These are phyloP conservation scores for Cryptosporidium bovis DNA, from an alignment of 169 alveolate genomes.

Conservation along the genomic window DNA sequence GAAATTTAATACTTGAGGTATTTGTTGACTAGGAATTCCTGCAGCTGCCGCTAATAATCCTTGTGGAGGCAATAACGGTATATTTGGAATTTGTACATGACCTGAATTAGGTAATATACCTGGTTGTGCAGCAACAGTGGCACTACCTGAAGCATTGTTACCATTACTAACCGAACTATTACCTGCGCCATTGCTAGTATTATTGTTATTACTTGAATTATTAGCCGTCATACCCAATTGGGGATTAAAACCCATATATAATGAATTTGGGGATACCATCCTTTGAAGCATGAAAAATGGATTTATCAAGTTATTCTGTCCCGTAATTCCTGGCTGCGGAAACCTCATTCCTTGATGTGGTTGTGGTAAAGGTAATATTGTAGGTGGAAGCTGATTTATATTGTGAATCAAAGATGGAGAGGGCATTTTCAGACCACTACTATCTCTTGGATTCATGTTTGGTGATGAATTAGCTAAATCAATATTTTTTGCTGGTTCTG, in stretches of 20 bases:
- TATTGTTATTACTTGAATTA: no score
- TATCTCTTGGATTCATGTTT: background rate
- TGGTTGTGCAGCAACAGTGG: conserved; percentile 26
- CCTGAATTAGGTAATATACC: conserved; percentile 18
- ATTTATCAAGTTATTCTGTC: conserved; percentile 33
- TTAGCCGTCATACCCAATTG: background rate
- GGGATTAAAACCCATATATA: conserved; percentile 66
- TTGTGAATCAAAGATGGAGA: background rate
- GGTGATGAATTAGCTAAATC: background rate
- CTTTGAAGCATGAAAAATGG: conserved; percentile 69
- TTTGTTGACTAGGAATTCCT: conserved; percentile 8
- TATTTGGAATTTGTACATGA: conserved; percentile 8
- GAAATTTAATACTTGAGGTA: conserved; percentile 11
- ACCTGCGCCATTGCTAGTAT: no score
- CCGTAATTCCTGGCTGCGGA: conserved; percentile 26
- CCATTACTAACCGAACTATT: no score
- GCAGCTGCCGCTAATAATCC: conserved; percentile 3
- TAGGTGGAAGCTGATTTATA: background rate
- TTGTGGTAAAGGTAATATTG: conserved; percentile 11
- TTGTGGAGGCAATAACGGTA: conserved; percentile 14
- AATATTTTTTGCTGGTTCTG: background rate
- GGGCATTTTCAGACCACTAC: background rate
- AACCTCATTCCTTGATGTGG: conserved; percentile 15
- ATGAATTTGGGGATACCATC: conserved; percentile 11
- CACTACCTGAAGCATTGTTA: conserved; percentile 3